These are phyloP conservation scores for Jackrogersella multiformis DNA, from an alignment of 495 filamentous ascomycete species.

Conservation along the genomic window DNA sequence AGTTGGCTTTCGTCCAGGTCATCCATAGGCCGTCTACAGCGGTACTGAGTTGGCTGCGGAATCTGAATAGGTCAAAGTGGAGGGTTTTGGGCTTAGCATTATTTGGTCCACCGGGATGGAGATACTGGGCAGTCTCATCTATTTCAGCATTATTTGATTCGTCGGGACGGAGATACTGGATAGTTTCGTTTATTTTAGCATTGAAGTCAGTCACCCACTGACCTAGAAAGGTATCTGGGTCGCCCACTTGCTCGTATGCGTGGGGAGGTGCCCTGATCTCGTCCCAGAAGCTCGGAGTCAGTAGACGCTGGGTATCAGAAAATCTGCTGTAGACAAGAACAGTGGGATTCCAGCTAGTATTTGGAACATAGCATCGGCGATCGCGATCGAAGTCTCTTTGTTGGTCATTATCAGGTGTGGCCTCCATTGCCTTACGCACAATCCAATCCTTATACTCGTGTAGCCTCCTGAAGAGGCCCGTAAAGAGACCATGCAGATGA, in stretches of 20 bases:
- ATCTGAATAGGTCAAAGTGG: constrained; percentile 7
- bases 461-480: constrained; percentile 47
- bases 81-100: background rate
- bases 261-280: constrained; percentile 6
- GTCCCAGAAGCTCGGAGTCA: constrained; percentile 50
- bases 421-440: constrained; percentile 22
- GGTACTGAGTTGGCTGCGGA: constrained; percentile 14
- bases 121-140: background rate
- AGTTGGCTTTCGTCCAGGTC: constrained; percentile 16
- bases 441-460: constrained; percentile 22
- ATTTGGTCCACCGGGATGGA: background rate
- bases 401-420: background rate
- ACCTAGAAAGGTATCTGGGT: background rate
- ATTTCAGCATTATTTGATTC: constrained; percentile 4
- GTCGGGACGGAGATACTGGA: background rate
- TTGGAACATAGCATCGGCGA: constrained; percentile 47
- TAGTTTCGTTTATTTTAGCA: background rate
- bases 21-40: background rate
- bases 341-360: constrained; percentile 4
- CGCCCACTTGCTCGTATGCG: background rate
- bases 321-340: constrained; percentile 32
- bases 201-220: background rate
- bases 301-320: constrained; percentile 37
- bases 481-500: constrained; percentile 58
- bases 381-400: constrained; percentile 15